phyloP scores from a whole-genome alignment of 1,139 yeast genomes.

The Diutina scorzettiae region DNA sequence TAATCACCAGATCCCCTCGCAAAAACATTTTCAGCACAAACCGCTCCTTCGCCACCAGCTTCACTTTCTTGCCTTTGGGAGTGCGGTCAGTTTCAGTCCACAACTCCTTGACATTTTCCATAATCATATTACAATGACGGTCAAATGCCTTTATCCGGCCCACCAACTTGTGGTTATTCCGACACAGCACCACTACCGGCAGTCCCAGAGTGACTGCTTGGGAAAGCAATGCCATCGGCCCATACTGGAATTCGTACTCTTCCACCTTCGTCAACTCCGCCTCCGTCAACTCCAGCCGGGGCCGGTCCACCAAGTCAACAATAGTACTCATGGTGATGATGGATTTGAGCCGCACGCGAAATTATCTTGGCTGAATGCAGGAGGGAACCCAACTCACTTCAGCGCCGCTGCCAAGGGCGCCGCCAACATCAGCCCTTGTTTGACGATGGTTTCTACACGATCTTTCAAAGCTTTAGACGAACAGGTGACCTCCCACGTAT shows the following conservation, averaged over 20 bases:
- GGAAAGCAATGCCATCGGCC: slow-evolving; percentile 81
- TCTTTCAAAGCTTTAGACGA: slow-evolving; percentile 66
- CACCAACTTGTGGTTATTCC: slow-evolving; percentile 85
- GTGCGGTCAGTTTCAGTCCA: slow-evolving; percentile 69
- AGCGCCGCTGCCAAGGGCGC: slow-evolving; percentile 39
- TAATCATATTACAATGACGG: slow-evolving; percentile 85
- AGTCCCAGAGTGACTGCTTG: slow-evolving; percentile 64
- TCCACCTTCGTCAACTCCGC: slow-evolving; percentile 72
- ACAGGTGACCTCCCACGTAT: slow-evolving; percentile 60
- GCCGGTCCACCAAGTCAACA: slow-evolving; percentile 34
- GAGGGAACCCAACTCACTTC: not conserved
- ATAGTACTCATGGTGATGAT: too few species aligned
- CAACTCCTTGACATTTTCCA: slow-evolving; percentile 85
- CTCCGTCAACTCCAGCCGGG: slow-evolving; percentile 70
- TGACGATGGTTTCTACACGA: slow-evolving; percentile 70
- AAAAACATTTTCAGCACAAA: slow-evolving; percentile 82
- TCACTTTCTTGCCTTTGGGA: slow-evolving; percentile 59
- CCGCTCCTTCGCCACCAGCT: slow-evolving; percentile 65
- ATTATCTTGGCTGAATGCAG: too few species aligned
- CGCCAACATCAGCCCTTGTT: slow-evolving; percentile 66
- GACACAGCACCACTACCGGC: slow-evolving; percentile 76
- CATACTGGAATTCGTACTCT: slow-evolving; percentile 82
- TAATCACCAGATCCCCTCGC: slow-evolving; percentile 91
- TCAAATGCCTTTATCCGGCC: slow-evolving; percentile 92
- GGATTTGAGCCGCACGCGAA: too few species aligned